Conservation (phyloP, 2,329 filamentous ascomycete species). For the Apiospora rasikravindrae region DNA sequence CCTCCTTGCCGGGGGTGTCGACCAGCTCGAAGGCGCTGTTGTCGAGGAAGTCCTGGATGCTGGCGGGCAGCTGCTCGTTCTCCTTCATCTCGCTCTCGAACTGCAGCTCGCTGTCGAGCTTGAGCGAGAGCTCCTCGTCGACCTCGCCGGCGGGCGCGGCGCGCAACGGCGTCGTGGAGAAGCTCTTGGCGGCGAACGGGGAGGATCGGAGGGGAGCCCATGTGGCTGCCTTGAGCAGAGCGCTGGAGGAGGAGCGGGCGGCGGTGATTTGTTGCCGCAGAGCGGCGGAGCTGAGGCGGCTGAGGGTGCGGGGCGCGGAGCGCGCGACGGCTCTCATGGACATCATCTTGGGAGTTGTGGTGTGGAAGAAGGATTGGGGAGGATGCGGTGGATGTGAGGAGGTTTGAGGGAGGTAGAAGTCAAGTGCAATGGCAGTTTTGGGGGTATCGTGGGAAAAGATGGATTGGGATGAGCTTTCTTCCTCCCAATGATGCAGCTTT, state of each 20-base stretch:
- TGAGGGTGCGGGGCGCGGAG: slow-evolving; percentile 67
- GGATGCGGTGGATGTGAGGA: neutral
- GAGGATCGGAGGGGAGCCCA: slow-evolving; percentile 44
- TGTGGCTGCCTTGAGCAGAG: slow-evolving; percentile 53
- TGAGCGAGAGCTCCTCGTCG: slow-evolving; percentile 82
- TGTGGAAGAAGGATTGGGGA: neutral
- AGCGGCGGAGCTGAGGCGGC: slow-evolving; percentile 60
- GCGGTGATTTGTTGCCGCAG: slow-evolving; percentile 56
- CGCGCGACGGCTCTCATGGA: slow-evolving; percentile 70
- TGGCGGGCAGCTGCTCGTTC: slow-evolving; percentile 72
- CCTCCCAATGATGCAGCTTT: neutral
- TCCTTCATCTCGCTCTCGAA: slow-evolving; percentile 84
- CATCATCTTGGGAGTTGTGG: slow-evolving; percentile 62
- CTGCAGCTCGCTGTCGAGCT: slow-evolving; percentile 83
- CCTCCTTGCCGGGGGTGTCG: slow-evolving; percentile 84
- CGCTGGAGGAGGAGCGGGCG: slow-evolving; percentile 55
- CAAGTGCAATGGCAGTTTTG: neutral
- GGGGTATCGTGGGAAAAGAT: neutral
- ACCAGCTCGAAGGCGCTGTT: slow-evolving; percentile 83
- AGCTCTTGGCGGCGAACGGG: slow-evolving; percentile 52
- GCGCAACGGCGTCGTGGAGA: slow-evolving; percentile 55
- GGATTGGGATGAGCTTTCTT: neutral
- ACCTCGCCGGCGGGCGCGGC: slow-evolving; percentile 53
- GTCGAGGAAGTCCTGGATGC: slow-evolving; percentile 86
- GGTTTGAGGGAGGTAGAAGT: neutral